Evolutionary conservation across 495 filamentous ascomycete species (phyloP).

Genomic region (Penicillium verhagenii): DNA sequence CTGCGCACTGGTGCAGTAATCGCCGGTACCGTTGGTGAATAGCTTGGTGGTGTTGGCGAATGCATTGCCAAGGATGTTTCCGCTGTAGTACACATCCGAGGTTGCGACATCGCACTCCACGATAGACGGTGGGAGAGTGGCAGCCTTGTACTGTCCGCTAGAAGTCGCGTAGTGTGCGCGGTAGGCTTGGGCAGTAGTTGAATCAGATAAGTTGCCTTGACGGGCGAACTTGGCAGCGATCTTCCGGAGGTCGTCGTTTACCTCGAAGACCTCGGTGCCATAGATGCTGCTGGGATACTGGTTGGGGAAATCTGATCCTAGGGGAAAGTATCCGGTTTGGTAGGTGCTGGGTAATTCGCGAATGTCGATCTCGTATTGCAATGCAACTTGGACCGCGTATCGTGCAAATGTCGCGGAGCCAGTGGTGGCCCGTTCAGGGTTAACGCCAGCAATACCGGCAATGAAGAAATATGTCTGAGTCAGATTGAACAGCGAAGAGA

Average conservation of each 20-base stretch:
- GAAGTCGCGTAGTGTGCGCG: slow-evolving; percentile 54
- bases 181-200: slow-evolving; percentile 51
- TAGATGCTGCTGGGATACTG: slow-evolving; percentile 65
- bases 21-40: slow-evolving; percentile 65
- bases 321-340: slow-evolving; percentile 65
- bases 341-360: slow-evolving; percentile 67
- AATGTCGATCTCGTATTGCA: slow-evolving; percentile 73
- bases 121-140: slow-evolving; percentile 52
- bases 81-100: slow-evolving; percentile 71
- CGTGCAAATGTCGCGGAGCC: slow-evolving; percentile 63
- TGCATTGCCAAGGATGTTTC: slow-evolving; percentile 56
- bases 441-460: slow-evolving; percentile 71
- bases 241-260: slow-evolving; percentile 60
- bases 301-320: slow-evolving; percentile 51
- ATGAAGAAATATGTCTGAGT: slow-evolving; percentile 67
- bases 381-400: slow-evolving; percentile 68
- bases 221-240: slow-evolving; percentile 56
- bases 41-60: slow-evolving; percentile 65
- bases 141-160: slow-evolving; percentile 48
- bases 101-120: slow-evolving; percentile 68
- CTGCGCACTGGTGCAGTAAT: slow-evolving; percentile 70
- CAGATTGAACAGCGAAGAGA: slow-evolving; percentile 64
- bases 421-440: slow-evolving; percentile 62
- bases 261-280: slow-evolving; percentile 76
- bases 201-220: slow-evolving; percentile 56